These are phyloP conservation scores for Intubia oerlemansii DNA, from an alignment of 2,329 filamentous ascomycete species.

Conservation along the genomic window DNA sequence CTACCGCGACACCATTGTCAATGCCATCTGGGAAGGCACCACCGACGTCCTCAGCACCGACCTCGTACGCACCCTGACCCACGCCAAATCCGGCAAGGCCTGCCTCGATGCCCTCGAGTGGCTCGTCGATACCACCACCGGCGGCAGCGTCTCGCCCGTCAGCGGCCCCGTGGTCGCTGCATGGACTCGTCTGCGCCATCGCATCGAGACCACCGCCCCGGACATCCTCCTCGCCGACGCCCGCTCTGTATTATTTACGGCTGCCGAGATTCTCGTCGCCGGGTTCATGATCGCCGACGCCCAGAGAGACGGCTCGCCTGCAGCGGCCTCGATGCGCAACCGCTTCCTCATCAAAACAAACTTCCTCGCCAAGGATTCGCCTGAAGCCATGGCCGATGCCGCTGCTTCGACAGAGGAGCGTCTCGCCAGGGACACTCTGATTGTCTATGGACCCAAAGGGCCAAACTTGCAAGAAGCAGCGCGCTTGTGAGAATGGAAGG, in stretches of 20 bases:
- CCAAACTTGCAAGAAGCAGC: slow-evolving; percentile 1
- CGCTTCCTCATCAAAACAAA: slow-evolving; percentile 16
- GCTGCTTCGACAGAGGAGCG: slow-evolving; percentile 9
- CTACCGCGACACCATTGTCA: slow-evolving; percentile 40
- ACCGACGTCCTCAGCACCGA: slow-evolving; percentile 45
- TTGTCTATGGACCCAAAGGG: slow-evolving; percentile 15
- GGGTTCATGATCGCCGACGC: slow-evolving; percentile 22
- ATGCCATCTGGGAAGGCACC: slow-evolving; percentile 42
- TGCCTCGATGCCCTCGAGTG: slow-evolving; percentile 21
- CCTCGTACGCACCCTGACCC: slow-evolving; percentile 24
- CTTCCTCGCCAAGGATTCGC: slow-evolving; percentile 9
- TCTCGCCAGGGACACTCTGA: slow-evolving; percentile 13
- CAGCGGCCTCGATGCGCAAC: slow-evolving; percentile 17
- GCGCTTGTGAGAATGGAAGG: no score
- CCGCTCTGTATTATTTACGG: slow-evolving; percentile 20
- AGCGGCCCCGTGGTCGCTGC: slow-evolving; percentile 9
- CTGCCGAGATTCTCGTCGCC: slow-evolving; percentile 22
- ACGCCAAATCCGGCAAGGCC: slow-evolving; percentile 16
- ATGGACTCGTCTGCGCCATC: slow-evolving; percentile 20
- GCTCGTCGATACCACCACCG: slow-evolving; percentile 12
- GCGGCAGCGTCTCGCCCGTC: background rate
- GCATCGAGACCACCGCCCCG: slow-evolving; percentile 15
- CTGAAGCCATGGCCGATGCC: slow-evolving; percentile 1
- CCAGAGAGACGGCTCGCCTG: slow-evolving; percentile 14
- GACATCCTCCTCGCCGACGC: slow-evolving; percentile 23